phyloP scores from a whole-genome alignment of 2,329 filamentous ascomycete genomes.

The Xenosphaeropsis pyriputrescens region DNA sequence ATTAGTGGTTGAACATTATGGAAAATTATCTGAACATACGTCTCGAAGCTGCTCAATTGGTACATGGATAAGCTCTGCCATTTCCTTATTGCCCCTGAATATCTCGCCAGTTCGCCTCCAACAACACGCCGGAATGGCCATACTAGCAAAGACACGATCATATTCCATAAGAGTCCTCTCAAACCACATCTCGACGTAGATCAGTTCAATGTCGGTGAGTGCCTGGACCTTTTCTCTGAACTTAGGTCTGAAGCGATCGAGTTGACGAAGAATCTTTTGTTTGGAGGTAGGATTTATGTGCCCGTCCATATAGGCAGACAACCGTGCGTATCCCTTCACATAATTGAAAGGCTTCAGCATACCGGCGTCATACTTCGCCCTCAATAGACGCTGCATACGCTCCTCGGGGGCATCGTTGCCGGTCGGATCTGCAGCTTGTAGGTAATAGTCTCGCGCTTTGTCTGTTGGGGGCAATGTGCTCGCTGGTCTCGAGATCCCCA shows the following conservation, averaged over 20 bases:
- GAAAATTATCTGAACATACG: constrained; percentile 36
- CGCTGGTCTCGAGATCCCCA: constrained; percentile 42
- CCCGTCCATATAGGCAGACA: constrained; percentile 83
- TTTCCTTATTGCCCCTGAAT: constrained; percentile 94
- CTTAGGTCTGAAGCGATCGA: constrained; percentile 87
- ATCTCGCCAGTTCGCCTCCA: constrained; percentile 97
- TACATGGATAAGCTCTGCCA: constrained; percentile 91
- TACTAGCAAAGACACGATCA: constrained; percentile 94
- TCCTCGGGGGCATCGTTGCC: constrained; percentile 80
- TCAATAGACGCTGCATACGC: constrained; percentile 85
- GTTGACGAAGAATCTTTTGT: constrained; percentile 79
- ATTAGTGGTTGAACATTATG: constrained; percentile 2
- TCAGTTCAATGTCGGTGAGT: constrained; percentile 84
- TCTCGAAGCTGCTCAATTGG: constrained; percentile 84
- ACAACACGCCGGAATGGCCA: constrained; percentile 96
- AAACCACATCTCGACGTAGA: constrained; percentile 98
- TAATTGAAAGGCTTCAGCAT: constrained; percentile 97
- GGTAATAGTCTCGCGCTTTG: constrained; percentile 78
- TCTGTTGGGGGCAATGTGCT: constrained; percentile 37
- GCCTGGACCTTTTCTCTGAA: constrained; percentile 90
- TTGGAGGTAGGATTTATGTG: constrained; percentile 73
- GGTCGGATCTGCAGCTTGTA: constrained; percentile 89
- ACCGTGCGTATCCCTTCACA: constrained; percentile 82
- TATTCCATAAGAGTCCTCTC: constrained; percentile 95
- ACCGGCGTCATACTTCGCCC: constrained; percentile 91